Conservation (phyloP, 2,329 filamentous ascomycete genomes). For the Raffaelea arxii region DNA sequence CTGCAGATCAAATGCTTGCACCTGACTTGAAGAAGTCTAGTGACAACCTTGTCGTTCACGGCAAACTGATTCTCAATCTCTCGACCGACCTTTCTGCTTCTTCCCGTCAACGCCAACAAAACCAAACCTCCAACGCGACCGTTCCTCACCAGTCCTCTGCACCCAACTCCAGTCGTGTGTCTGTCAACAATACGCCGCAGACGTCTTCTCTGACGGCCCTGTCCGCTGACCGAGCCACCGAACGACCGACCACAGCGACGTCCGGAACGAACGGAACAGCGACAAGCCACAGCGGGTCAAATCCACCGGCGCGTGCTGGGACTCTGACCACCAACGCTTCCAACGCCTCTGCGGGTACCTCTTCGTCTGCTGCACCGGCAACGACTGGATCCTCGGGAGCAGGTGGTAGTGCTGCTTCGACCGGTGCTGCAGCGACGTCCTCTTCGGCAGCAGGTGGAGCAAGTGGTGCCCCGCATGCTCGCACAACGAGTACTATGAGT, state of each 20-base stretch:
- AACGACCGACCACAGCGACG: slow-evolving; percentile 43
- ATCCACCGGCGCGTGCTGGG: slow-evolving; percentile 37
- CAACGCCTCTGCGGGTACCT: slow-evolving; percentile 16
- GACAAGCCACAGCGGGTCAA: slow-evolving; percentile 23
- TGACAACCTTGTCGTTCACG: slow-evolving; percentile 94
- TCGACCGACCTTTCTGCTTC: slow-evolving; percentile 79
- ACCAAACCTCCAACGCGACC: slow-evolving; percentile 7
- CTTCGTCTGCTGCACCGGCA: slow-evolving; percentile 26
- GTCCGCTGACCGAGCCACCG: slow-evolving; percentile 32
- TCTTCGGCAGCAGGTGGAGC: slow-evolving; percentile 2
- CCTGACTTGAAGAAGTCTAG: slow-evolving; percentile 95
- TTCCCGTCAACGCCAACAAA: slow-evolving; percentile 34
- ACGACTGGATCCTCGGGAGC: no score
- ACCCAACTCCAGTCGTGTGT: slow-evolving; percentile 33
- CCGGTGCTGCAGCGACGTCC: neutral
- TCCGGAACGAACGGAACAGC: slow-evolving; percentile 37
- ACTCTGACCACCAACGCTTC: neutral
- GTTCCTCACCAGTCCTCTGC: slow-evolving; percentile 12
- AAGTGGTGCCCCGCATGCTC: slow-evolving; percentile 25
- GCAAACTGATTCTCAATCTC: slow-evolving; percentile 92
- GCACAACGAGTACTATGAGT: slow-evolving; percentile 55
- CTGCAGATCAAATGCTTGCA: slow-evolving; percentile 95
- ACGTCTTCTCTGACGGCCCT: slow-evolving; percentile 34
- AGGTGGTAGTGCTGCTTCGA: neutral
- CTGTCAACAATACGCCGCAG: slow-evolving; percentile 29